A percentile compares a stretch with the other conserved stretches of the same genome.
Evolutionary conservation across 768 basidiomycete species (phyloP).

Genomic region (Pleurotus tuoliensis): DNA sequence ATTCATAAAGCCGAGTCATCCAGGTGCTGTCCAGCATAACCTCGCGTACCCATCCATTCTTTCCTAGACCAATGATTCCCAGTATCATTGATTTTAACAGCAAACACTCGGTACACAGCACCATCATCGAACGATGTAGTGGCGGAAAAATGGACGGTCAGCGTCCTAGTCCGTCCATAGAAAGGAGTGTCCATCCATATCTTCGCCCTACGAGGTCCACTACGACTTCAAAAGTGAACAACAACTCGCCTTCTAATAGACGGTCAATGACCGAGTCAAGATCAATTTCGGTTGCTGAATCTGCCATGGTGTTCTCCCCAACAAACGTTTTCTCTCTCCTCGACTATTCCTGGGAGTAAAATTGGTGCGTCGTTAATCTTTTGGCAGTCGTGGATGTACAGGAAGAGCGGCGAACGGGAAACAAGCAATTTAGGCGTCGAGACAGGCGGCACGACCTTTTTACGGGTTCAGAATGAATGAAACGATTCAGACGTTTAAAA

Average conservation of each 20-base stretch:
- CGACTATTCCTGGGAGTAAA: not conserved
- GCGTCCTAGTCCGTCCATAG: not conserved
- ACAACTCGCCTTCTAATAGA: conserved; percentile 85
- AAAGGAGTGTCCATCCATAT: not conserved
- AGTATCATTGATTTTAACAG: not conserved
- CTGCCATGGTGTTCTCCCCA: conserved; percentile 51
- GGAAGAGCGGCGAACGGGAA: not conserved
- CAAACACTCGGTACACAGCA: not conserved
- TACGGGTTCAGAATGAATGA: conserved; percentile 6
- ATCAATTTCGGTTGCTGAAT: conserved; percentile 90
- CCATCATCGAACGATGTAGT: too few relatives aligned
- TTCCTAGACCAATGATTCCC: too few relatives aligned
- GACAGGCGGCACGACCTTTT: conserved; percentile 3
- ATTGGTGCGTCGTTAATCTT: not conserved
- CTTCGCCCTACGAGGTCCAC: not conserved
- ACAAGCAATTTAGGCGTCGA: not conserved
- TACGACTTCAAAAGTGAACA: conserved; percentile 11
- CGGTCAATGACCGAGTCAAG: conserved; percentile 99
- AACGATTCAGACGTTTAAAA: not conserved
- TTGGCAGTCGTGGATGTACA: not conserved
- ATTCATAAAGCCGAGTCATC: not conserved
- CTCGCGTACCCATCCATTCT: too few relatives aligned
- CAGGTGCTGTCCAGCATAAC: not conserved
- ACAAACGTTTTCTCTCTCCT: conserved; percentile 2
- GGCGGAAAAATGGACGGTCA: not conserved